These are phyloP conservation scores for Aspergillus sp. DNA, from an alignment of 2,329 filamentous ascomycete species.

Conservation along the genomic window DNA sequence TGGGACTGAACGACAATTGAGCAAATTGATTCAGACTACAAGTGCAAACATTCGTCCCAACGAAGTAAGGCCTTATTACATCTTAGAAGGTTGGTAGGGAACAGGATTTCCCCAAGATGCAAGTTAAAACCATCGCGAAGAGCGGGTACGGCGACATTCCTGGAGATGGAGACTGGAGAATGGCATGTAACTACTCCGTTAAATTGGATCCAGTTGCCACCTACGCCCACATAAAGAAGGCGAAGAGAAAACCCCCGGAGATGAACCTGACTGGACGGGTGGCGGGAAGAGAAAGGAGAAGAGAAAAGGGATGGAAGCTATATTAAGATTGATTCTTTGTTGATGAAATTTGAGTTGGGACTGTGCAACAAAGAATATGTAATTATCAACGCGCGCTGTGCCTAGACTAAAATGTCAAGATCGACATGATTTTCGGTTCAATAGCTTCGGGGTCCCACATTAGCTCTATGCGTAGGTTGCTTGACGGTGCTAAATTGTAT, in stretches of 20 bases:
- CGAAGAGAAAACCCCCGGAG: not conserved
- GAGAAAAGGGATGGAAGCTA: not conserved
- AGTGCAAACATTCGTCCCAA: too few relatives aligned
- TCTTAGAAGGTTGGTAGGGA: not conserved
- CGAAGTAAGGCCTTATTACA: not conserved
- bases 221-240: not conserved
- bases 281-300: not conserved
- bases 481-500: not conserved
- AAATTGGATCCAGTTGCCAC: too few relatives aligned
- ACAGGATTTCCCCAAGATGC: not conserved
- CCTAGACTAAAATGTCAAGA: not conserved
- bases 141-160: not conserved
- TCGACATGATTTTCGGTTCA: not conserved
- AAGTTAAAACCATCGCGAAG: not conserved
- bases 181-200: too few relatives aligned
- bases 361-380: not conserved
- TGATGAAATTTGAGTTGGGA: not conserved
- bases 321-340: not conserved
- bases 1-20: too few relatives aligned
- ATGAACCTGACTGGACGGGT: not conserved
- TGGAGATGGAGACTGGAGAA: not conserved
- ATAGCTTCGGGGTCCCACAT: not conserved
- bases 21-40: too few relatives aligned
- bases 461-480: not conserved
- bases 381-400: not conserved